A percentile compares a stretch with the other conserved stretches of the same genome.
These are phyloP conservation scores for Powellomyces hirtus DNA, from an alignment of 192 early-diverging fungal genomes.

Conservation along the genomic window DNA sequence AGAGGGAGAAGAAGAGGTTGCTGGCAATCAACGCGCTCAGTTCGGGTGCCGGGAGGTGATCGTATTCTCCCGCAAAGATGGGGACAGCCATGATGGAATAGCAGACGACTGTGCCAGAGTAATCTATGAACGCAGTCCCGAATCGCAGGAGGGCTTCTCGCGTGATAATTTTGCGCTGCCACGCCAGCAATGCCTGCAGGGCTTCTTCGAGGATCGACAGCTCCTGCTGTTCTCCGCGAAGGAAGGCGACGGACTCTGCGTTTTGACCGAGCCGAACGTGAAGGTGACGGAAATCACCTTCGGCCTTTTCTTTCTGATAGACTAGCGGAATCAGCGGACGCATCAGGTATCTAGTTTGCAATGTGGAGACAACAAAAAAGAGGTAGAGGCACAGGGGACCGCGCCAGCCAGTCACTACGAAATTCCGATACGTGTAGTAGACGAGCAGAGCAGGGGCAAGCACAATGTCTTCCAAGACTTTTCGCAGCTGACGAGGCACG, in stretches of 20 bases:
- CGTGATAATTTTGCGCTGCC: slow-evolving; percentile 55
- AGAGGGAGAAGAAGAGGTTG: slow-evolving; percentile 82
- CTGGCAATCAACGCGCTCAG: slow-evolving; percentile 76
- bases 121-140: slow-evolving; percentile 63
- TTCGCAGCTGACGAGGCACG: slow-evolving; percentile 38
- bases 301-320: slow-evolving; percentile 70
- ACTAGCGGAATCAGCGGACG: slow-evolving; percentile 74
- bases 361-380: slow-evolving; percentile 74
- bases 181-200: slow-evolving; percentile 52
- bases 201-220: slow-evolving; percentile 48
- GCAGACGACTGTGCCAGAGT: slow-evolving; percentile 76
- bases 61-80: slow-evolving; percentile 78
- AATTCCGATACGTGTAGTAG: slow-evolving; percentile 78
- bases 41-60: slow-evolving; percentile 64
- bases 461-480: slow-evolving; percentile 60
- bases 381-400: slow-evolving; percentile 71
- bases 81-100: slow-evolving; percentile 81
- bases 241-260: slow-evolving; percentile 80
- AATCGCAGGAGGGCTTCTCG: slow-evolving; percentile 45
- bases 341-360: slow-evolving; percentile 64
- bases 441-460: slow-evolving; percentile 71
- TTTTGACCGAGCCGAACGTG: slow-evolving; percentile 70
- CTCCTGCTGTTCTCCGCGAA: slow-evolving; percentile 72
- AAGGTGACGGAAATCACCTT: slow-evolving; percentile 75
- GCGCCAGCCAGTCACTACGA: slow-evolving; percentile 58